phyloP scores from a whole-genome alignment of 2,329 filamentous ascomycete species.

The Aschersonia sp. region DNA sequence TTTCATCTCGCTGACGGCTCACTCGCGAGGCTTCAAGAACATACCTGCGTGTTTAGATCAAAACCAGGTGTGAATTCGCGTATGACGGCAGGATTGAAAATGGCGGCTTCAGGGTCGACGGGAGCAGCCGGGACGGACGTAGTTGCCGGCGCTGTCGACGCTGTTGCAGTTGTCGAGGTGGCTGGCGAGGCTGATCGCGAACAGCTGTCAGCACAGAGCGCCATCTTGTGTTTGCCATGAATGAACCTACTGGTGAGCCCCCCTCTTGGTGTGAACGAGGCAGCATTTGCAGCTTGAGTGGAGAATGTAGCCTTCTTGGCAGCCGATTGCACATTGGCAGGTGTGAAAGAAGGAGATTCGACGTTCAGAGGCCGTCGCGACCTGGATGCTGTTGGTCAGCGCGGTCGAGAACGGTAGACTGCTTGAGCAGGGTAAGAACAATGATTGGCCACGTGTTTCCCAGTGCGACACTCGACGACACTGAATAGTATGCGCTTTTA shows the following conservation, averaged over 20 bases:
- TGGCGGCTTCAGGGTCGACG: conserved; percentile 25
- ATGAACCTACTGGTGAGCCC: conserved; percentile 24
- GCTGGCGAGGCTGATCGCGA: conserved; percentile 16
- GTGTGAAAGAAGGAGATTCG: conserved; percentile 91
- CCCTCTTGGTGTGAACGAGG: conserved; percentile 65
- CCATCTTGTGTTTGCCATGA: no score
- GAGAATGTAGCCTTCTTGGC: conserved; percentile 67
- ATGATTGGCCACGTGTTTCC: not conserved
- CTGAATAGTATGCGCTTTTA: no score
- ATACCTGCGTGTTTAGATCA: conserved; percentile 34
- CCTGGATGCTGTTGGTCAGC: conserved; percentile 11
- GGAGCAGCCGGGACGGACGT: conserved; percentile 9
- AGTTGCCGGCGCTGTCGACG: no score
- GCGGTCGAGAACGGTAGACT: no score
- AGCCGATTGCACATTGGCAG: conserved; percentile 31
- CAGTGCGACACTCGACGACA: not conserved
- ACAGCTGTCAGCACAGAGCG: no score
- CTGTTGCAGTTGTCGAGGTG: no score
- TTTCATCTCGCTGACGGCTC: not conserved
- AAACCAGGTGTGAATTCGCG: conserved; percentile 47
- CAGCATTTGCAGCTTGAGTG: conserved; percentile 78
- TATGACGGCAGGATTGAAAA: conserved; percentile 42
- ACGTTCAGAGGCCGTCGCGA: conserved; percentile 77
- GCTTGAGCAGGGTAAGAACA: no score
- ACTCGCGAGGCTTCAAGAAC: conserved; percentile 4